Conservation (phyloP, 768 basidiomycete genomes). For the Russula dissimulans region DNA sequence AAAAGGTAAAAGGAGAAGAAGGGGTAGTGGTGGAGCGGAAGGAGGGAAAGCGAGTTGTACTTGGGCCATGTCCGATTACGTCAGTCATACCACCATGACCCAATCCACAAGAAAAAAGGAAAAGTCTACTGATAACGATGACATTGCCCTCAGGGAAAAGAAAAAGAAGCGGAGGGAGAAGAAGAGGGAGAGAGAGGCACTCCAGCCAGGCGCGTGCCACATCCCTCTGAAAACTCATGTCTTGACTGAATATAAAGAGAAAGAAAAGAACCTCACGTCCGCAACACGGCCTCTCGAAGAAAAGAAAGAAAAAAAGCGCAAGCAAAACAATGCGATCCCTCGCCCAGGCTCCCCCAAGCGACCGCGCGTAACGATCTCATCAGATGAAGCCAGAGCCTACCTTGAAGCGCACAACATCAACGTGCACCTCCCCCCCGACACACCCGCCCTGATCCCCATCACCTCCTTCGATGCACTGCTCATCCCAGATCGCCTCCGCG, state of each 20-base stretch:
- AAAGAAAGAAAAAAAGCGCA: constrained; percentile 26
- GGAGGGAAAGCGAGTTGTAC: not conserved
- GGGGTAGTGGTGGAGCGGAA: not conserved
- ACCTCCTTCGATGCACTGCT: constrained; percentile 66
- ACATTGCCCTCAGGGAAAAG: not conserved
- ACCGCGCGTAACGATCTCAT: constrained; percentile 20
- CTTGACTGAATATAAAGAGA: constrained; percentile 9
- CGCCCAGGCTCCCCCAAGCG: constrained; percentile 13
- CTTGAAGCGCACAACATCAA: constrained; percentile 65
- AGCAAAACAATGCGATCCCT: constrained; percentile 26
- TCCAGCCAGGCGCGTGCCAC: too few species aligned
- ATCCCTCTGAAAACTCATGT: not conserved
- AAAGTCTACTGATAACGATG: not conserved
- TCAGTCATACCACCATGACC: too few species aligned
- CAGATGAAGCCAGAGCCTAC: constrained; percentile 32
- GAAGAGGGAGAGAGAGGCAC: not conserved
- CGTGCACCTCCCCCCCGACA: constrained; percentile 45
- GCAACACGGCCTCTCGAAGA: constrained; percentile 8
- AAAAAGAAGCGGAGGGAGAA: not conserved
- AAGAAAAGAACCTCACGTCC: constrained; percentile 19
- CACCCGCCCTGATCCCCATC: constrained; percentile 49
- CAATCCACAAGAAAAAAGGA: not conserved
- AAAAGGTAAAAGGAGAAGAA: not conserved
- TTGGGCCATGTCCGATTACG: too few species aligned
- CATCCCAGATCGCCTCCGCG: constrained; percentile 52